A percentile compares a stretch with the other conserved stretches of the same genome.
These are phyloP conservation scores for Mycena venus DNA, from an alignment of 768 basidiomycete genomes.

Conservation along the genomic window DNA sequence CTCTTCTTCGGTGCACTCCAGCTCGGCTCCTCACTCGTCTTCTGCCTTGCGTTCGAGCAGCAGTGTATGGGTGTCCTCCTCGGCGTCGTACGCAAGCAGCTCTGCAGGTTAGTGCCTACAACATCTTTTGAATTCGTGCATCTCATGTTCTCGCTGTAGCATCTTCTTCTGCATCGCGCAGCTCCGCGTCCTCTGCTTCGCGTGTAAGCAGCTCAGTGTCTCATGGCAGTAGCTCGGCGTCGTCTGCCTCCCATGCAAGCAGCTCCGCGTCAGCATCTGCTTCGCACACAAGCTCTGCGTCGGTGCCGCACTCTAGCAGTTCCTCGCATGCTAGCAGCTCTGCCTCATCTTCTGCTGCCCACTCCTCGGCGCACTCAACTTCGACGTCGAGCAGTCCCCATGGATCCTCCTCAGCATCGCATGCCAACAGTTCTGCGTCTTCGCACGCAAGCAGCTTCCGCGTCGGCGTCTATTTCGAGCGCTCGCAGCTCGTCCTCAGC, in stretches of 20 bases:
- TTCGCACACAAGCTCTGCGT: no score
- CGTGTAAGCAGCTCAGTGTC: no score
- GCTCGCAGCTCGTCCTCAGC: no score
- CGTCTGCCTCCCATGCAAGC: no score
- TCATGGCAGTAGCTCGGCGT: no score
- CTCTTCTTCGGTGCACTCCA: neutral
- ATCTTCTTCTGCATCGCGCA: neutral
- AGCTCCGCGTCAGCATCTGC: no score
- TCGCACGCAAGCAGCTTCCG: no score
- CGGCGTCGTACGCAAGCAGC: neutral
- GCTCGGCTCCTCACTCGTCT: neutral
- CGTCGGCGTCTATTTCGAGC: no score
- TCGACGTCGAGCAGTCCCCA: no score
- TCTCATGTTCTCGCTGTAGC: neutral
- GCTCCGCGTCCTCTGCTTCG: neutral
- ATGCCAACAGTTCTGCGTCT: neutral
- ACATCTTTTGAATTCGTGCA: neutral
- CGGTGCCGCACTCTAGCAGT: no score
- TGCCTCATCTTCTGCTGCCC: neutral
- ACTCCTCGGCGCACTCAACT: no score
- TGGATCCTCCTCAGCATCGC: no score
- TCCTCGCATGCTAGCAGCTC: neutral
- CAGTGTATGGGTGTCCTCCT: neutral
- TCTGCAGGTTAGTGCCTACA: neutral
- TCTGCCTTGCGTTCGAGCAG: neutral